Conservation (phyloP, 768 basidiomycete genomes). For the Mycena rebaudengoi region DNA sequence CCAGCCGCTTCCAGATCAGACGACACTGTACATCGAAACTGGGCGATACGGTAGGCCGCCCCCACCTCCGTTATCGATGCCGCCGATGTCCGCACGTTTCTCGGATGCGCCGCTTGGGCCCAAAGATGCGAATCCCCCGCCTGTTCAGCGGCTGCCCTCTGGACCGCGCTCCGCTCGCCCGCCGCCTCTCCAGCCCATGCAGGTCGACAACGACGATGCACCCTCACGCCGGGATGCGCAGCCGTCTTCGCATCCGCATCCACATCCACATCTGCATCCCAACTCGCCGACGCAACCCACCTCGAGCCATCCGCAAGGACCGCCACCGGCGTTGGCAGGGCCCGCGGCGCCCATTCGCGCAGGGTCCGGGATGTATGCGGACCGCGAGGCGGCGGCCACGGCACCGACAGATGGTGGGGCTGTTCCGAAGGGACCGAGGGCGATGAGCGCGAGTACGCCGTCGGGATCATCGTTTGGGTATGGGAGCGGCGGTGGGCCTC, state of each 20-base stretch:
- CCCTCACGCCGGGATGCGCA: background rate
- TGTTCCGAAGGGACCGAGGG: constrained; percentile 20
- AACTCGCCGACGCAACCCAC: background rate
- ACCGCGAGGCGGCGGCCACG: constrained; percentile 8
- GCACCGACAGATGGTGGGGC: constrained; percentile 2
- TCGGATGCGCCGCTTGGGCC: background rate
- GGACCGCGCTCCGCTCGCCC: constrained; percentile 7
- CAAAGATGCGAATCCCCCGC: constrained; percentile 12
- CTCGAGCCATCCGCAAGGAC: background rate
- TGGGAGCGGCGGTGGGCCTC: background rate
- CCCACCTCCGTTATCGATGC: background rate
- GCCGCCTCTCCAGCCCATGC: background rate
- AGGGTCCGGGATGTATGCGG: constrained; percentile 24
- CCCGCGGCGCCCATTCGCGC: constrained; percentile 8
- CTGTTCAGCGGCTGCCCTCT: constrained; percentile 6
- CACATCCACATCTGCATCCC: no score
- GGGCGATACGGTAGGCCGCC: background rate
- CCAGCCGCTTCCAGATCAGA: constrained; percentile 19
- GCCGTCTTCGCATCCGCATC: background rate
- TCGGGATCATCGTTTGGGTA: constrained; percentile 4
- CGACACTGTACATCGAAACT: background rate
- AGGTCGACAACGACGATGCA: constrained; percentile 6
- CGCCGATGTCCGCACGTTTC: constrained; percentile 13
- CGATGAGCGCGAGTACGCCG: constrained; percentile 18
- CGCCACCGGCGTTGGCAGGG: background rate